Percentiles rank a stretch among this genome's conserved stretches.
Conservation (phyloP, 768 basidiomycete species). For the Trametes punicea region DNA sequence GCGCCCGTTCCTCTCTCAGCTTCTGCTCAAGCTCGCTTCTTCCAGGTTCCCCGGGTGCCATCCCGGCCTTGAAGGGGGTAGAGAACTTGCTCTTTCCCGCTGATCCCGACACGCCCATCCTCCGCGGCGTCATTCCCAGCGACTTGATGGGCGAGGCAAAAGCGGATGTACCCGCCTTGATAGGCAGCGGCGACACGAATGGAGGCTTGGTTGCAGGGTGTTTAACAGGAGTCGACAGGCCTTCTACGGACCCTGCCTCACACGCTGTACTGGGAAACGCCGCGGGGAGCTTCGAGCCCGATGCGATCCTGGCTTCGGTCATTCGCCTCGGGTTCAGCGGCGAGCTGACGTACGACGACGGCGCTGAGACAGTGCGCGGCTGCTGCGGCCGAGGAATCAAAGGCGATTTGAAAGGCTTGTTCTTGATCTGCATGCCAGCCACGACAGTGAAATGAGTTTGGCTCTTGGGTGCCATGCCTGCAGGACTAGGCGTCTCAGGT, state of each 20-base stretch:
- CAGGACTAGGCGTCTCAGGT: slow-evolving; percentile 22
- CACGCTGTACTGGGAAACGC: slow-evolving; percentile 1
- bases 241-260: neutral
- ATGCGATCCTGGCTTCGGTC: neutral
- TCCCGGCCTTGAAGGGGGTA: slow-evolving; percentile 32
- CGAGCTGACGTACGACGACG: slow-evolving; percentile 12
- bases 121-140: slow-evolving; percentile 29
- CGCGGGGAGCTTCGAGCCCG: slow-evolving; percentile 10
- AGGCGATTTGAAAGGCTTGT: slow-evolving; percentile 30
- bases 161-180: neutral
- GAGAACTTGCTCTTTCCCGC: slow-evolving; percentile 24
- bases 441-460: slow-evolving; percentile 5
- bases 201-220: neutral
- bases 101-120: slow-evolving; percentile 3
- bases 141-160: slow-evolving; percentile 17
- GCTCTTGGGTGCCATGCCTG: neutral
- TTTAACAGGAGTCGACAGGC: neutral
- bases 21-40: slow-evolving; percentile 18
- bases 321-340: slow-evolving; percentile 22
- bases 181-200: neutral
- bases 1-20: neutral
- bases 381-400: slow-evolving; percentile 12
- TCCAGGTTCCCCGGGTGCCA: slow-evolving; percentile 30
- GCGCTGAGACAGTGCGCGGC: neutral
- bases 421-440: slow-evolving; percentile 16